Percentiles rank a stretch among this genome's conserved stretches.
phyloP scores from a whole-genome alignment of 192 early-diverging fungal genomes.

The Mortierella antarctica region DNA sequence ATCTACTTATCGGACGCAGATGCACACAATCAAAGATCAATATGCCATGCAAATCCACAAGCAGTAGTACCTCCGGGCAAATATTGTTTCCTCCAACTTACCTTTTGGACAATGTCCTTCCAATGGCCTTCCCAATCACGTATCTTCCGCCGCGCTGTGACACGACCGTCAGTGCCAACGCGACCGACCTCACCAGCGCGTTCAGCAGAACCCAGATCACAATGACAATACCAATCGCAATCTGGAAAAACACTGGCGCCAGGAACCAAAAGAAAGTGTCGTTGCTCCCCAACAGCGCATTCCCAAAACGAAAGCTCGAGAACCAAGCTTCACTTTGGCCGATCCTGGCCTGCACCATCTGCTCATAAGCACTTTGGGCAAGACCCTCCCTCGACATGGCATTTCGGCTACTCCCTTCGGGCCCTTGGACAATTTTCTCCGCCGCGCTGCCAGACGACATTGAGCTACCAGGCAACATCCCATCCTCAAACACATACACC shows the following conservation, averaged over 20 bases:
- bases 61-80: neutral
- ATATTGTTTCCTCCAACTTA: neutral
- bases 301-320: slow-evolving; percentile 42
- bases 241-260: slow-evolving; percentile 57
- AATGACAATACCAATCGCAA: slow-evolving; percentile 61
- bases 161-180: slow-evolving; percentile 26
- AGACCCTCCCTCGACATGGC: slow-evolving; percentile 5
- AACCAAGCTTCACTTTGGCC: slow-evolving; percentile 29
- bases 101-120: slow-evolving; percentile 36
- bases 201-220: slow-evolving; percentile 49
- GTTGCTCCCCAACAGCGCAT: slow-evolving; percentile 61
- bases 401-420: slow-evolving; percentile 11
- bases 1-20: slow-evolving; percentile 7
- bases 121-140: slow-evolving; percentile 35
- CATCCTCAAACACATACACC: slow-evolving; percentile 4
- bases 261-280: slow-evolving; percentile 71
- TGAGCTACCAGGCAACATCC: neutral
- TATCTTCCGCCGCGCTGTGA: slow-evolving; percentile 23
- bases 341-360: slow-evolving; percentile 28
- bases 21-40: neutral
- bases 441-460: slow-evolving; percentile 5
- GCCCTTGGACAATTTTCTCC: slow-evolving; percentile 21
- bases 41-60: neutral
- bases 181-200: slow-evolving; percentile 29
- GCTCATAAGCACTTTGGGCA: slow-evolving; percentile 20